phyloP scores from a whole-genome alignment of 108 stramenopile genomes.

The Nitzschia inconspicua region DNA sequence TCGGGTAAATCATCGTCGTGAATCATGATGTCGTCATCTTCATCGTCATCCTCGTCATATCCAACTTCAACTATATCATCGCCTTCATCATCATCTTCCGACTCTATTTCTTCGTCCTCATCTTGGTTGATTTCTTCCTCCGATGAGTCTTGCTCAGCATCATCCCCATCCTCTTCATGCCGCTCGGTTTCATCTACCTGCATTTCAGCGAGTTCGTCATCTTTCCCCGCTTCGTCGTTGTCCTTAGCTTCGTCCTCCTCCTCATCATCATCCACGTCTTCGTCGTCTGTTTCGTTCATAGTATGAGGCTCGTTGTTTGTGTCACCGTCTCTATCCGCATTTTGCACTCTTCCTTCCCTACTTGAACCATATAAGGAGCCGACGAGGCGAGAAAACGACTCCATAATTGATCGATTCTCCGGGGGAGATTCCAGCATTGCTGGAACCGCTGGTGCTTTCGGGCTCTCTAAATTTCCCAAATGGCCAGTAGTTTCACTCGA shows the following conservation, averaged over 20 bases:
- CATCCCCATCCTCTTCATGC: background rate
- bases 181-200: conserved; percentile 13
- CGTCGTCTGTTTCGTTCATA: conserved; percentile 4
- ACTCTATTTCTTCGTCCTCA: conserved; percentile 29
- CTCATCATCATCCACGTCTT: conserved; percentile 17
- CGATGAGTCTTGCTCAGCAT: conserved; percentile 18
- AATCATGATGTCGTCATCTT: conserved; percentile 29
- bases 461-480: background rate
- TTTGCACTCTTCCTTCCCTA: conserved; percentile 4
- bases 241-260: conserved; percentile 1
- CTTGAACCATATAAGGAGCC: background rate
- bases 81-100: conserved; percentile 46
- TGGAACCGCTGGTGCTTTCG: background rate
- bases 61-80: conserved; percentile 18
- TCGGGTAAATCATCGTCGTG: conserved; percentile 31
- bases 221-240: conserved; percentile 12
- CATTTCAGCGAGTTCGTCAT: conserved; percentile 13
- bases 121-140: conserved; percentile 26
- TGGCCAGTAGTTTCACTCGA: background rate
- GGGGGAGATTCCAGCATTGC: background rate
- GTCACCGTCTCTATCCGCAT: background rate
- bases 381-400: background rate
- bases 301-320: conserved; percentile 10
- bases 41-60: conserved; percentile 36
- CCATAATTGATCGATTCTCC: background rate